A percentile compares a stretch with the other conserved stretches of the same genome.
phyloP scores from a whole-genome alignment of 2,329 filamentous ascomycete species.

The Claviceps citrina region DNA sequence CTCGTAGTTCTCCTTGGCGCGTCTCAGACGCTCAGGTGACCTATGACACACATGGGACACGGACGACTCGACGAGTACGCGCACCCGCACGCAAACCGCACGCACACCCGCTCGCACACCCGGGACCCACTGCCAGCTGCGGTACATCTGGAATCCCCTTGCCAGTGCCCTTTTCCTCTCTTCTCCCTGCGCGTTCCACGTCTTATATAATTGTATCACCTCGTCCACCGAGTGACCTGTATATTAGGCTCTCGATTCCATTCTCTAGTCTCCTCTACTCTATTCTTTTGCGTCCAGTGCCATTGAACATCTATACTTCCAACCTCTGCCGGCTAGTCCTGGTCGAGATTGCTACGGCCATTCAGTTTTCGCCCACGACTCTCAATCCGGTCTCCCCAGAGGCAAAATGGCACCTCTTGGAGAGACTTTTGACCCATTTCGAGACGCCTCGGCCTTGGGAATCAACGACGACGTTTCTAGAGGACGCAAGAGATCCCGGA shows the following conservation, averaged over 20 bases:
- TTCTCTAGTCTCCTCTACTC: background rate
- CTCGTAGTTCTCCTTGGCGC: no score
- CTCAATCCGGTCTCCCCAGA: no score
- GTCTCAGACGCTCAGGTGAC: no score
- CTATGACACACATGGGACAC: no score
- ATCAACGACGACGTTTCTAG: constrained; percentile 15
- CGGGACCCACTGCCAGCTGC: background rate
- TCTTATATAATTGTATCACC: constrained; percentile 1
- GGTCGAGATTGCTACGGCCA: no score
- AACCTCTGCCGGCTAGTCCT: no score
- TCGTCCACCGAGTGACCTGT: no score
- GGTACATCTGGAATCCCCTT: background rate
- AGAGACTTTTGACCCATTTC: constrained; percentile 10
- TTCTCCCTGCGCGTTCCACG: background rate
- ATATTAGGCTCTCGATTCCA: background rate
- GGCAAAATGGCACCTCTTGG: constrained; percentile 13
- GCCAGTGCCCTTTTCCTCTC: background rate
- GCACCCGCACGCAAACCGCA: no score
- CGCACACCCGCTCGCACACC: no score
- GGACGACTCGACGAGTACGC: no score
- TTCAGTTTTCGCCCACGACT: no score
- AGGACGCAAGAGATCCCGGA: constrained; percentile 26
- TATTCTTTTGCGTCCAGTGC: background rate
- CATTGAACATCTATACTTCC: no score
- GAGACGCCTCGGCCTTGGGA: constrained; percentile 11